Percentiles rank a stretch among this genome's conserved stretches.
These are phyloP conservation scores for Tolypocladium endophyticum DNA, from an alignment of 2,329 filamentous ascomycete genomes.

Conservation along the genomic window DNA sequence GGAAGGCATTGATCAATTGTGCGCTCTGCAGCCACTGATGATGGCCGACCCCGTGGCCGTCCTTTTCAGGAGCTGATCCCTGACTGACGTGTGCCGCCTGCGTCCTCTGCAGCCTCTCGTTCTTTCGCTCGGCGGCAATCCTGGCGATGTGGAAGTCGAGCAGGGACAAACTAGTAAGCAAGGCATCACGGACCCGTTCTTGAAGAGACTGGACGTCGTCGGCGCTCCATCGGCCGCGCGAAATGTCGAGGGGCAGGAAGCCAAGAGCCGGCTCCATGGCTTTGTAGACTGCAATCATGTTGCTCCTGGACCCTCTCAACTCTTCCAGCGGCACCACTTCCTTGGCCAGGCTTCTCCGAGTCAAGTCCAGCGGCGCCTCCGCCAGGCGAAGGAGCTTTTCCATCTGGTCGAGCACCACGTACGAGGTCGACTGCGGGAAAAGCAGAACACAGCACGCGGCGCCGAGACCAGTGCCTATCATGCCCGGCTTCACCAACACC, in stretches of 20 bases:
- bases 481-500: conserved; percentile 31
- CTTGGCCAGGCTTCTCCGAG: conserved; percentile 10
- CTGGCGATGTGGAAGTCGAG: conserved; percentile 31
- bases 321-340: conserved; percentile 14
- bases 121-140: conserved; percentile 10
- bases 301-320: conserved; percentile 14
- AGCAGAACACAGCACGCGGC: conserved; percentile 31
- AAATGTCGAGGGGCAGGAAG: conserved; percentile 36
- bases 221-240: conserved; percentile 31
- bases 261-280: conserved; percentile 25
- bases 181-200: conserved; percentile 21
- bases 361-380: conserved; percentile 19
- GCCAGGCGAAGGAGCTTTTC: conserved; percentile 20
- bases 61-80: conserved; percentile 1
- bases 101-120: conserved; percentile 4
- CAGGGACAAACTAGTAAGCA: conserved; percentile 22
- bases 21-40: conserved; percentile 20
- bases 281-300: conserved; percentile 24
- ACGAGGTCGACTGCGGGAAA: conserved; percentile 39
- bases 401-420: conserved; percentile 25
- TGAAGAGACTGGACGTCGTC: conserved; percentile 29
- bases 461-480: conserved; percentile 33
- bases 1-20: conserved; percentile 24
- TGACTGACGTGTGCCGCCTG: not conserved
- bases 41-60: conserved; percentile 8